Evolutionary conservation across 2,329 filamentous ascomycete species (phyloP), one percentile per base, ranked within the genome.

Genomic region (Alternaria viburni): DNA sequence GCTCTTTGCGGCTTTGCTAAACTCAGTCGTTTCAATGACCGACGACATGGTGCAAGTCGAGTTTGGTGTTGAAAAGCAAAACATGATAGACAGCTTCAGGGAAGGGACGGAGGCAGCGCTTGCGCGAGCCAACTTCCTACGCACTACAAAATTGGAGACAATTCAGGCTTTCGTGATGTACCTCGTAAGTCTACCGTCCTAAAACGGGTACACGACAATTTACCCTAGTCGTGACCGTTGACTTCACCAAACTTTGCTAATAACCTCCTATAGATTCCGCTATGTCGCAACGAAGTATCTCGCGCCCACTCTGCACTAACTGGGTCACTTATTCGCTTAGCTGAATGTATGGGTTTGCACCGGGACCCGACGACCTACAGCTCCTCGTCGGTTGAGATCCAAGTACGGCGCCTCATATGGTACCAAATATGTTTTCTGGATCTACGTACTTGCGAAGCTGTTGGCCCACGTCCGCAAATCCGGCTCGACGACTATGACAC

Each of bases 131-230:
- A 90, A 91, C 73, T 91, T 93, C 61, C 78, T 93, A 36, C 84
- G 89, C 36, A 92, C 90, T 0, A 91, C 87, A 0, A 90, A 88
- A 68, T 81, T 92, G n/a, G 90, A 93, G 76, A 91, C 89, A 1
- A 82, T 94, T 70, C 91, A 93, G 74, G 90, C 90, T 1, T 90
- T 93, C 70, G 87, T 93, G 36, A 90, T 93, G 83, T 93, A 93
- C 68, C 82, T 93, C 80, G 89, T 91, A 77, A 79, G 86, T 82
- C 17, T 23, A 1, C 12, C 26, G 17, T 15, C 12, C 13, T 10
- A 19, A 19, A 10, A 12, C 28, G 26, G 6, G 26, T 21, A 21
- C 26, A 15, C 17, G 10, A n/a, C 28, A 28, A 32, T 26, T 17
- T 25, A 23, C 32, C 21, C 19, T 23, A 10, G 23, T 25, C 12